Conservation (phyloP, 208 protist genomes). For the Leishmania mexicana region DNA sequence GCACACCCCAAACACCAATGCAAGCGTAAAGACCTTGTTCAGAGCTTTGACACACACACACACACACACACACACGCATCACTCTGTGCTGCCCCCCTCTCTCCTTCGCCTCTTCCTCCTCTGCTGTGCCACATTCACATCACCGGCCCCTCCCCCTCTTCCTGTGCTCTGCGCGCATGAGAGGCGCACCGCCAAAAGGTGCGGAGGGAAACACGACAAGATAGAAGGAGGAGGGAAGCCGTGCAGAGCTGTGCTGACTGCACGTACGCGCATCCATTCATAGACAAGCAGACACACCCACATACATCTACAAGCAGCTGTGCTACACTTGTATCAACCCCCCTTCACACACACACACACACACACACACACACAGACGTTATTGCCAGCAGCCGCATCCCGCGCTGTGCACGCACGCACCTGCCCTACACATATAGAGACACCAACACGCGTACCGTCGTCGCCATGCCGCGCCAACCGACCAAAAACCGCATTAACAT, state of each 20-base stretch:
- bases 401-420: not conserved
- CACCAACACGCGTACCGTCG: not conserved
- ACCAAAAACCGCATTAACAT: constrained; percentile 90
- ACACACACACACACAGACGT: not conserved
- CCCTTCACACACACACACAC: no score
- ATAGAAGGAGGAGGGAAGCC: not conserved
- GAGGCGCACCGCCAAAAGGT: not conserved
- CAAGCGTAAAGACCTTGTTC: not conserved
- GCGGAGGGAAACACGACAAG: not conserved
- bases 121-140: not conserved
- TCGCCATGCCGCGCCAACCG: constrained; percentile 61
- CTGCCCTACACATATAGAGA: not conserved
- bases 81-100: not conserved
- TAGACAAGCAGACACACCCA: constrained; percentile 1
- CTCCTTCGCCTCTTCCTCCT: not conserved
- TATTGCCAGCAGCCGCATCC: not conserved
- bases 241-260: not conserved
- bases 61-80: not conserved
- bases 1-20: not conserved
- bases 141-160: not conserved
- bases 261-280: not conserved
- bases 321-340: not conserved
- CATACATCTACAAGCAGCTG: not conserved
- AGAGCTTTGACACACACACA: not conserved
- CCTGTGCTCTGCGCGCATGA: not conserved